Conservation (phyloP, 2,329 filamentous ascomycete genomes). For the Leptographium lundbergii region DNA sequence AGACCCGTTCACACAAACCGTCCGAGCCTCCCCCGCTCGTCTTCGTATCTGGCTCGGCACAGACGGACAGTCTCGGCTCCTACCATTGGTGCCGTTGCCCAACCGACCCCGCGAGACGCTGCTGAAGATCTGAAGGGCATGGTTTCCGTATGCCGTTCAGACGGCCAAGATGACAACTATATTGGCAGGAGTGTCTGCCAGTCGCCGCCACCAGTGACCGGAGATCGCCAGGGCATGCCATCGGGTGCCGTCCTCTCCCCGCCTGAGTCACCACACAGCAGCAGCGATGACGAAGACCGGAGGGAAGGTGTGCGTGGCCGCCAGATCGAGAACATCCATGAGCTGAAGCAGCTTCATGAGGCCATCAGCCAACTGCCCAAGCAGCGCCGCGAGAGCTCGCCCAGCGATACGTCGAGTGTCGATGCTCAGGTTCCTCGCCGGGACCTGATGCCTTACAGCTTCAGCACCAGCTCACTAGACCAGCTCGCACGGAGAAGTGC, state of each 20-base stretch:
- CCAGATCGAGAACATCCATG: constrained; percentile 38
- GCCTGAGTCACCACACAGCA: constrained; percentile 70
- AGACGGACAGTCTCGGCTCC: constrained; percentile 42
- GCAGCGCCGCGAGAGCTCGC: constrained; percentile 48
- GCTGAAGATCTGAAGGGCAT: constrained; percentile 36
- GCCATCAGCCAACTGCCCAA: constrained; percentile 72
- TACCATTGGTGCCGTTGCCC: constrained; percentile 20
- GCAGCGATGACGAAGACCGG: constrained; percentile 58
- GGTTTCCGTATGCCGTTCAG: constrained; percentile 16
- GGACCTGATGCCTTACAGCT: constrained; percentile 29
- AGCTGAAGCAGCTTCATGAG: constrained; percentile 63
- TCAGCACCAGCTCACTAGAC: constrained; percentile 33
- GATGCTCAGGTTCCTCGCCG: constrained; percentile 24
- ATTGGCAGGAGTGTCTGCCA: constrained; percentile 49
- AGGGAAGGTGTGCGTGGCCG: constrained; percentile 26
- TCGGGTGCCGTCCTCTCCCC: constrained; percentile 80
- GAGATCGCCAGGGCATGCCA: constrained; percentile 55
- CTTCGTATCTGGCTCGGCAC: constrained; percentile 53
- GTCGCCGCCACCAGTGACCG: constrained; percentile 70
- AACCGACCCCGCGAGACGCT: constrained; percentile 35
- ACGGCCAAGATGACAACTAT: constrained; percentile 16
- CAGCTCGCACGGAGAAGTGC: constrained; percentile 21
- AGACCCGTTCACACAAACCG: constrained; percentile 21
- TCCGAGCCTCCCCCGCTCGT: constrained; percentile 47
- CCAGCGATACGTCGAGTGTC: constrained; percentile 24